These are phyloP conservation scores for Penicillium canescens DNA, from an alignment of 495 filamentous ascomycete species.

Conservation along the genomic window DNA sequence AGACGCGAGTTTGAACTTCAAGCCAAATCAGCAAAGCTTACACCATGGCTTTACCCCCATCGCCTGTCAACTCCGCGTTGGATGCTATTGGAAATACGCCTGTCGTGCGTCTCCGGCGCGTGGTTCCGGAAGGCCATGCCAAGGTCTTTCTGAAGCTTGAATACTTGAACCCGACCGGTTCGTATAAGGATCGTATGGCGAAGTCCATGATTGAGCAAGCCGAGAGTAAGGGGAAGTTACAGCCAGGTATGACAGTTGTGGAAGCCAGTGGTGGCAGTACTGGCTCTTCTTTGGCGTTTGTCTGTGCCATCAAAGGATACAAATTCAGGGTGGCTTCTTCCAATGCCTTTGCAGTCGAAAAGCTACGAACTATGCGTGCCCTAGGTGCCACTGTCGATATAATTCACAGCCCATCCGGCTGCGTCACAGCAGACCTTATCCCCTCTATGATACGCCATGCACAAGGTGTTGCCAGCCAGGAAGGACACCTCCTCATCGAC, in stretches of 20 bases:
- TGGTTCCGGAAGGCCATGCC: slow-evolving; percentile 6
- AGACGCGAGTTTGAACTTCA: no score
- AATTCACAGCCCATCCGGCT: slow-evolving; percentile 5
- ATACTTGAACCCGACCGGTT: slow-evolving; percentile 15
- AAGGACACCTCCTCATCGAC: slow-evolving; percentile 2
- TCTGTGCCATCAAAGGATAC: slow-evolving; percentile 15
- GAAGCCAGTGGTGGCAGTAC: slow-evolving; percentile 20
- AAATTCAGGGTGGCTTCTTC: slow-evolving; percentile 11
- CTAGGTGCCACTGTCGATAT: slow-evolving; percentile 13
- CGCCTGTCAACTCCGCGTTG: no score
- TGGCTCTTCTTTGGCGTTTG: slow-evolving; percentile 12
- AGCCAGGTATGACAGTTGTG: slow-evolving; percentile 15
- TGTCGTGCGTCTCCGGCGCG: slow-evolving; percentile 3
- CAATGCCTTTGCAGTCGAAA: slow-evolving; percentile 15
- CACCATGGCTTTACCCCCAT: no score
- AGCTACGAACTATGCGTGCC: slow-evolving; percentile 12
- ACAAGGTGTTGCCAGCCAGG: background rate
- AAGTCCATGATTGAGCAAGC: slow-evolving; percentile 17
- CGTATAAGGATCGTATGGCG: slow-evolving; percentile 20
- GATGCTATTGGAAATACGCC: slow-evolving; percentile 7
- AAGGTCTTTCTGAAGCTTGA: slow-evolving; percentile 16
- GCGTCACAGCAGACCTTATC: slow-evolving; percentile 8
- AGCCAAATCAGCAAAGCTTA: no score
- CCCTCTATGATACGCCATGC: slow-evolving; percentile 8
- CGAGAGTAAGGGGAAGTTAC: slow-evolving; percentile 10